Conservation (phyloP, 176 grass and related monocot species). For the Carex littledalei region DNA sequence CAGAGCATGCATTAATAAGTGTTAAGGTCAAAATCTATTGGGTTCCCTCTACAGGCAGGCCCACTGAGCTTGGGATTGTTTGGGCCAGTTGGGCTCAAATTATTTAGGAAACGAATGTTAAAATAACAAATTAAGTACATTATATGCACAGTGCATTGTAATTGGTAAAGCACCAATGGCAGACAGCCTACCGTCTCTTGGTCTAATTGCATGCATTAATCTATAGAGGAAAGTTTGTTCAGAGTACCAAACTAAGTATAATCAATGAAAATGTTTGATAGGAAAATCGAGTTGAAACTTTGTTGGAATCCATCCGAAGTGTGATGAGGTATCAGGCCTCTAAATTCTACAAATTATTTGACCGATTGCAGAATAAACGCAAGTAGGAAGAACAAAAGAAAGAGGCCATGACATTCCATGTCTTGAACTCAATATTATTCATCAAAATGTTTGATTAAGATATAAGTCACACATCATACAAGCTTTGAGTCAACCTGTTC, state of each 20-base stretch:
- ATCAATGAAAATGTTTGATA: neutral
- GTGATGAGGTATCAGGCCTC: neutral
- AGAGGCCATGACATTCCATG: neutral
- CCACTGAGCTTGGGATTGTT: neutral
- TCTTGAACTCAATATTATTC: neutral
- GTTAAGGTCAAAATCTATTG: neutral
- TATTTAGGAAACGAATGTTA: neutral
- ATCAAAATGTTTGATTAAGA: neutral
- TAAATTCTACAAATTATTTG: neutral
- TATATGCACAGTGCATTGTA: neutral
- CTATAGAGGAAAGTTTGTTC: neutral
- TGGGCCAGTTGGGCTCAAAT: neutral
- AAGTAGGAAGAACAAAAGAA: neutral
- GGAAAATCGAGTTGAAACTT: neutral
- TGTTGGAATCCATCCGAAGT: neutral
- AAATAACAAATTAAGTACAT: neutral
- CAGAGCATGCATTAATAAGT: neutral
- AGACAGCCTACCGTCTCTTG: neutral
- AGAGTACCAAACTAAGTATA: neutral
- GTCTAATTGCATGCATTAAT: neutral
- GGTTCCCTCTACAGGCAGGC: neutral
- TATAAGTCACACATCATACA: neutral
- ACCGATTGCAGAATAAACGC: neutral
- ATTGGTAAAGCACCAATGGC: neutral
- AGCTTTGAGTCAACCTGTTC: conserved; percentile 1